Base-by-base conservation (phyloP, 768 basidiomycete species). In the Lactarius deliciosus region DNA sequence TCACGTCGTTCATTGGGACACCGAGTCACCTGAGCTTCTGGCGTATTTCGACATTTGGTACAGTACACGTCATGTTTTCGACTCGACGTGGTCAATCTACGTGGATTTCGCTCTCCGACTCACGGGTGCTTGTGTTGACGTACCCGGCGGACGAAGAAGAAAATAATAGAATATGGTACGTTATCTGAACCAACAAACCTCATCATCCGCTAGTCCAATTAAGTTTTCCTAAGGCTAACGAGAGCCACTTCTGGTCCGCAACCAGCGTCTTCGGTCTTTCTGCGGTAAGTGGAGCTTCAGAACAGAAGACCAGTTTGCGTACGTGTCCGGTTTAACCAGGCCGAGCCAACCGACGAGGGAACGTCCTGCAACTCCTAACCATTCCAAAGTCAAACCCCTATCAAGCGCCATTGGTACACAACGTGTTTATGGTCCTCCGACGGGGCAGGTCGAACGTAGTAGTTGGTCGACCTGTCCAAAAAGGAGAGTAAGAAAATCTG, bases 191-290 rank as follows among this genome's bases (percentile, higher is more conserved):
- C 32, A 47, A 28, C 16, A 43, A 41, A 25, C 40, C 62, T 58
- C 47, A 63, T 20, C 47, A 30, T 7, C 9, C 4, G 53, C 34
- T 34, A 40, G 47, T 50, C 47, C 59, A 28, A 20, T 22, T 50
- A 22, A 20, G 18, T 54, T 28, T 18, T 70, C 72, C 60, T 79
- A 78, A 0, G 45, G 85, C 87, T 13, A 73, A 77, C 34, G 76
- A 72, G 40, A 89, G 72, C 56, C 86, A 77, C 65, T 85, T 81
- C 68, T 82, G 70, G 72, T 82, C 86, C 73, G 83, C 83, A 66
- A 70, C 60, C 47, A 86, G 70, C 55, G 86, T 86, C 30, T 78
- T 79, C 13, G 88, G 77, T 28, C 72, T 75, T 2, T 77, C 78
- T 0, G 81, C 77, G 22, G 86, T 68, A 16, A 77, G 73, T 0